phyloP scores from a whole-genome alignment of 305 asterid species.

The Solanum hybrid region DNA sequence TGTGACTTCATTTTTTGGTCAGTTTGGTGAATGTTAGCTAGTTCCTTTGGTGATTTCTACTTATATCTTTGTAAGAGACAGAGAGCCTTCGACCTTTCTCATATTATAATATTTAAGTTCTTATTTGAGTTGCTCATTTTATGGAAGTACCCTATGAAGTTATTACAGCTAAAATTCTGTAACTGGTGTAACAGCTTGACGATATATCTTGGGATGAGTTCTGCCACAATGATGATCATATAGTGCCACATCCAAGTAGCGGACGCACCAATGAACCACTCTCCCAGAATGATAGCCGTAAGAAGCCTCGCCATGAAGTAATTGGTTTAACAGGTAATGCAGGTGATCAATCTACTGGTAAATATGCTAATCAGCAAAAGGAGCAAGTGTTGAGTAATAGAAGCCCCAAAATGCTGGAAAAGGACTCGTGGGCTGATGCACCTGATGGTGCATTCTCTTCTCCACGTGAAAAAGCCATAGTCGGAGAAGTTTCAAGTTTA shows the following conservation, averaged over 20 bases:
- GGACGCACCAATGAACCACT: constrained; percentile 21
- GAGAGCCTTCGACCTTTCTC: neutral
- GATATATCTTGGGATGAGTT: constrained; percentile 67
- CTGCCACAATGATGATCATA: constrained; percentile 56
- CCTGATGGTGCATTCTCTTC: constrained; percentile 33
- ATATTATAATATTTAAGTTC: constrained; percentile 1
- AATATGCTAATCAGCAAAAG: constrained; percentile 21
- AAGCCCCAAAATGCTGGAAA: constrained; percentile 40
- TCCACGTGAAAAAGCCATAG: constrained; percentile 27
- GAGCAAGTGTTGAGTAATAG: constrained; percentile 29
- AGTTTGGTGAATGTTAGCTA: neutral
- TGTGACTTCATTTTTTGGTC: neutral
- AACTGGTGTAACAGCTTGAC: constrained; percentile 60
- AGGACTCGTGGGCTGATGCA: constrained; percentile 29
- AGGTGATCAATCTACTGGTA: constrained; percentile 21
- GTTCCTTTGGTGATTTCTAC: neutral
- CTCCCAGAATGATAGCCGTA: constrained; percentile 30
- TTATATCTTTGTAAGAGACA: neutral
- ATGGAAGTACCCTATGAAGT: constrained; percentile 32
- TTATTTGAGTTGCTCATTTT: constrained; percentile 21
- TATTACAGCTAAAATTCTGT: constrained; percentile 42
- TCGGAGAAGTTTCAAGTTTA: constrained; percentile 35
- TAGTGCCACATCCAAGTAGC: constrained; percentile 47
- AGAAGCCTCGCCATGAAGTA: constrained; percentile 30
- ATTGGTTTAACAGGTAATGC: constrained; percentile 19